These are phyloP conservation scores for Tylopilus sp. DNA, from an alignment of 1,284 basidiomycete species.

Conservation along the genomic window DNA sequence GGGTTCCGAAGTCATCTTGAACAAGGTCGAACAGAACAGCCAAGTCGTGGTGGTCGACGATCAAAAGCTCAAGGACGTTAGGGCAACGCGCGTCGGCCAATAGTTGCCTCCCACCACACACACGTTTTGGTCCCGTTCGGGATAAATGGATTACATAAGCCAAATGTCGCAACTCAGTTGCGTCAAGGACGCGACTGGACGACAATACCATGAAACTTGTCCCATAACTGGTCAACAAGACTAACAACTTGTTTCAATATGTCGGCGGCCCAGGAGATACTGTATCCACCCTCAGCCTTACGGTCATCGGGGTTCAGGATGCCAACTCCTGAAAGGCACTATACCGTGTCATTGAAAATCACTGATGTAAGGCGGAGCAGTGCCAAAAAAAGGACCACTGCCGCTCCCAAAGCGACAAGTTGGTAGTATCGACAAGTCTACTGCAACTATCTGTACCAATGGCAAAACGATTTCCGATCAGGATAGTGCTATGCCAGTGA, in stretches of 20 bases:
- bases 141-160: conserved; percentile 16
- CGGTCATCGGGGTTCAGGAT: not conserved
- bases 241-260: not conserved
- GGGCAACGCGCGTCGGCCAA: conserved; percentile 10
- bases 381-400: not conserved
- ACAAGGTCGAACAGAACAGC: not conserved
- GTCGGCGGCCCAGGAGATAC: conserved; percentile 1
- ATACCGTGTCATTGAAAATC: not conserved
- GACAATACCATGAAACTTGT: conserved; percentile 9
- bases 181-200: not conserved
- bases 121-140: conserved; percentile 2
- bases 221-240: too few relatives aligned
- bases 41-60: not conserved
- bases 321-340: not conserved
- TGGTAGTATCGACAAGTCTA: conserved; percentile 1
- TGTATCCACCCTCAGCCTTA: not conserved
- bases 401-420: not conserved
- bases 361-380: not conserved
- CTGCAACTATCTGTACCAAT: not conserved
- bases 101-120: conserved; percentile 12
- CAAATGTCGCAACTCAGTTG: conserved; percentile 14
- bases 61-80: conserved; percentile 5
- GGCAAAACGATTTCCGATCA: conserved; percentile 14
- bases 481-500: conserved; percentile 9
- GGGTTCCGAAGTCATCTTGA: conserved; percentile 20